Conservation (phyloP, 192 early-diverging fungal species). For the Podila epicladia region DNA sequence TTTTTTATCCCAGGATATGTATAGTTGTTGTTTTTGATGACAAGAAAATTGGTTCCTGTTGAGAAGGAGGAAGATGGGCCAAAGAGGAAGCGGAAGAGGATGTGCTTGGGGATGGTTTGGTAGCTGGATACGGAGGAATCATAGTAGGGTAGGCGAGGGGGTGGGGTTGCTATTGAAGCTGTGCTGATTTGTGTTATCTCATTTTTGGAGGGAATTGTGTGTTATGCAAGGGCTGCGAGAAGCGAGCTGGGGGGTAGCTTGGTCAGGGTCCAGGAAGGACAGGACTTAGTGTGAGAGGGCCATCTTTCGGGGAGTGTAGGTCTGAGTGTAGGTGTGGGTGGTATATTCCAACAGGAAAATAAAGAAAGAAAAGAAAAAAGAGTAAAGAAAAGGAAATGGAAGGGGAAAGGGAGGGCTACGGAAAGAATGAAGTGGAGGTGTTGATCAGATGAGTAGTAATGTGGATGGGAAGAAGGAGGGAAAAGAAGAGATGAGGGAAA, state of each 20-base stretch:
- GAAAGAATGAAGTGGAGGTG: background rate
- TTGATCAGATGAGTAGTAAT: background rate
- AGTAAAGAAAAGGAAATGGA: background rate
- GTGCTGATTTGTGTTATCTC: background rate
- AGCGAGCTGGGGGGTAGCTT: background rate
- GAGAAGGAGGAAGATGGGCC: constrained; percentile 9
- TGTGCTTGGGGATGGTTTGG: too few relatives aligned
- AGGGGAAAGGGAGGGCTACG: background rate
- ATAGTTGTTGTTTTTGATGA: too few relatives aligned
- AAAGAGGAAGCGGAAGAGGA: background rate
- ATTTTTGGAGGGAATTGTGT: background rate
- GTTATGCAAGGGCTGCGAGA: constrained; percentile 3
- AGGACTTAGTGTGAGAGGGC: constrained; percentile 26
- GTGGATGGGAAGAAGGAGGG: background rate
- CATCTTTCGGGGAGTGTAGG: constrained; percentile 14
- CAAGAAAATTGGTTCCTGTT: too few relatives aligned
- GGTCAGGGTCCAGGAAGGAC: constrained; percentile 2
- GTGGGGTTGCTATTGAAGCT: constrained; percentile 1
- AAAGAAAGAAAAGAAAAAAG: constrained; percentile 1
- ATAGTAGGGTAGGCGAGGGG: constrained; percentile 17
- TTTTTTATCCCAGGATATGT: too few relatives aligned
- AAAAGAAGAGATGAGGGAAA: too few relatives aligned
- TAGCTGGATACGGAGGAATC: constrained; percentile 7
- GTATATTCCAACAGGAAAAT: background rate
- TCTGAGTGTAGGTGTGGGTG: background rate